Evolutionary conservation across 2,329 filamentous ascomycete genomes (phyloP).

Genomic region (Arachnopeziza araneosa): DNA sequence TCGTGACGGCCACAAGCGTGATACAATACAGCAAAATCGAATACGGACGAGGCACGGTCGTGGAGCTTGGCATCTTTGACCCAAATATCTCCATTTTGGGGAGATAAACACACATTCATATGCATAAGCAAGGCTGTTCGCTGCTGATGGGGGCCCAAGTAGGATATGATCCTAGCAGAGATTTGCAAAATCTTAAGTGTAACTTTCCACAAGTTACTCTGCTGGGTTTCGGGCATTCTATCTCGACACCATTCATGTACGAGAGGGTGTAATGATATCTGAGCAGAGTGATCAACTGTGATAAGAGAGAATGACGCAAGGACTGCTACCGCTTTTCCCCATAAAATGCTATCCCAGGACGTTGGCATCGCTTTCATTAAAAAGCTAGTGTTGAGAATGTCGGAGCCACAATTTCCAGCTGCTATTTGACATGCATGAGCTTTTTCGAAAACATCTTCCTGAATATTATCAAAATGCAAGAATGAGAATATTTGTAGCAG

Average conservation of each 20-base stretch:
- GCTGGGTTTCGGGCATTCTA: neutral
- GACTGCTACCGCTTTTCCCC: conserved; percentile 4
- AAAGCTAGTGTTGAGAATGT: neutral
- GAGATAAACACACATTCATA: neutral
- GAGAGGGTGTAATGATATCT: conserved; percentile 32
- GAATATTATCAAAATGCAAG: conserved; percentile 16
- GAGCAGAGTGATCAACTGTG: neutral
- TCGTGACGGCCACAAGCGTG: neutral
- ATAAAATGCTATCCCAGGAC: conserved; percentile 9
- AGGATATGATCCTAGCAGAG: neutral
- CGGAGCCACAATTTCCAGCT: neutral
- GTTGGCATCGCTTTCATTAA: conserved; percentile 6
- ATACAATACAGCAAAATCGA: neutral
- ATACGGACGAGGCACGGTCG: neutral
- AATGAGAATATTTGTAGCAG: conserved; percentile 13
- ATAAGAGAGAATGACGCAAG: conserved; percentile 11
- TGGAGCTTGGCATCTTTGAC: neutral
- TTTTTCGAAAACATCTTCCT: conserved; percentile 2
- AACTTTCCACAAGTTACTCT: neutral
- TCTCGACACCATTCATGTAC: conserved; percentile 30
- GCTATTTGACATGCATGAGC: neutral
- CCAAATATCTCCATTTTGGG: neutral
- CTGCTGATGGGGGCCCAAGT: neutral
- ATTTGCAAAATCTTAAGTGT: neutral
- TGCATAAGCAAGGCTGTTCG: neutral